phyloP scores from a whole-genome alignment of 179 eudicot species.

The Beta corolliflora region DNA sequence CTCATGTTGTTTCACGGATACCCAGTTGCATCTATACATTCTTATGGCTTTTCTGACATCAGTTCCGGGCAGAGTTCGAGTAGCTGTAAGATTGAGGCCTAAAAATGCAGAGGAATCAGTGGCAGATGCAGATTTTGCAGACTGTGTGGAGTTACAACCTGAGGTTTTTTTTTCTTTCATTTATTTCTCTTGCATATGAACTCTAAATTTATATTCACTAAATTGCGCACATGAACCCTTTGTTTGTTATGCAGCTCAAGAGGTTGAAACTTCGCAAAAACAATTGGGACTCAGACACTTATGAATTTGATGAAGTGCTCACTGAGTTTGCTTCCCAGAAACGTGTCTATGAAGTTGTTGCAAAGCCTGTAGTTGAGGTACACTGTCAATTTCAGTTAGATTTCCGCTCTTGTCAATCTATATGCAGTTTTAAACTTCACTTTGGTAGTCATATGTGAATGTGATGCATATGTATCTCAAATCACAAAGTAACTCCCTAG shows the following conservation, averaged over 20 bases:
- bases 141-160: constrained; percentile 91
- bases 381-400: constrained; percentile 8
- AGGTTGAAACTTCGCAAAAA: constrained; percentile 92
- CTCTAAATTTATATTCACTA: neutral
- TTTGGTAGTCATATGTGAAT: neutral
- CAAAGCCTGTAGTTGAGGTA: constrained; percentile 99
- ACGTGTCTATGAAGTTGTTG: constrained; percentile 99
- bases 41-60: neutral
- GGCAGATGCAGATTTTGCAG: constrained; percentile 97
- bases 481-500: neutral
- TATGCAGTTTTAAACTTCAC: neutral
- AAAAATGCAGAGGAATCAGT: constrained; percentile 86
- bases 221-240: neutral
- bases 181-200: neutral
- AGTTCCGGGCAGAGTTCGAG: constrained; percentile 90
- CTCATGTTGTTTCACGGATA: neutral
- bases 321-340: constrained; percentile 92
- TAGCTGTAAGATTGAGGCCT: constrained; percentile 96
- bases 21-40: constrained; percentile 10
- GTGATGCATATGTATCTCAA: constrained; percentile 4
- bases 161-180: constrained; percentile 53
- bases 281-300: constrained; percentile 99
- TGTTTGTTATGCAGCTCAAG: constrained; percentile 57
- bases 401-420: constrained; percentile 8
- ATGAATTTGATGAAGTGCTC: constrained; percentile 96